A percentile compares a stretch with the other conserved stretches of the same genome.
phyloP scores from a whole-genome alignment of 768 basidiomycete species.

The Amyloporia xantha region DNA sequence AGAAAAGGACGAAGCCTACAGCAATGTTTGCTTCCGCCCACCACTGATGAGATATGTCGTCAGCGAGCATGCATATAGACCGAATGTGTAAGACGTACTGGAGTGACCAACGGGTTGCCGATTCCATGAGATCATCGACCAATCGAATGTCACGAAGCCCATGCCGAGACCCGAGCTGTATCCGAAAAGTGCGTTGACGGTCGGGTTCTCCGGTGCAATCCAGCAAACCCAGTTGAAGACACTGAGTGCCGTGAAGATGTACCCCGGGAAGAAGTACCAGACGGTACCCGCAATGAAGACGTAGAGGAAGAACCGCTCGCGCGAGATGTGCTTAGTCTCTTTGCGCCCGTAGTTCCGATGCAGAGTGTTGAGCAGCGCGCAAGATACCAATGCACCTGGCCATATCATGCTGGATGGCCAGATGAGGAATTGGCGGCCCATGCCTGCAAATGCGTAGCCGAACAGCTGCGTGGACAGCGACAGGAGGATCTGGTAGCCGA shows the following conservation, averaged over 20 bases:
- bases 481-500: conserved; percentile 57
- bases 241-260: conserved; percentile 77
- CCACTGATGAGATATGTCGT: conserved; percentile 43
- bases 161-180: conserved; percentile 72
- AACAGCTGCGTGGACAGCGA: conserved; percentile 58
- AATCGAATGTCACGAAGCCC: conserved; percentile 80
- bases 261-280: conserved; percentile 73
- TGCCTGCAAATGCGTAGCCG: conserved; percentile 66
- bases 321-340: conserved; percentile 65
- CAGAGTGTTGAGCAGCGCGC: conserved; percentile 81
- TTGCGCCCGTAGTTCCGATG: conserved; percentile 67
- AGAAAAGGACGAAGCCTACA: conserved; percentile 54
- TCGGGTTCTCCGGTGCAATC: conserved; percentile 75
- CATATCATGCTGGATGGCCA: conserved; percentile 87
- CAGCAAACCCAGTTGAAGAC: conserved; percentile 91
- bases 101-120: conserved; percentile 74
- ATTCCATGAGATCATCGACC: conserved; percentile 75
- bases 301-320: conserved; percentile 74
- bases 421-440: conserved; percentile 76
- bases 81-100: conserved; percentile 44
- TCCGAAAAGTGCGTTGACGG: conserved; percentile 69
- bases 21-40: conserved; percentile 78
- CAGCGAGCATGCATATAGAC: no score
- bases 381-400: conserved; percentile 82
- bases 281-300: conserved; percentile 50